These are phyloP conservation scores for Carex myosuroides DNA, from an alignment of 176 grass and related monocot genomes.

Conservation along the genomic window DNA sequence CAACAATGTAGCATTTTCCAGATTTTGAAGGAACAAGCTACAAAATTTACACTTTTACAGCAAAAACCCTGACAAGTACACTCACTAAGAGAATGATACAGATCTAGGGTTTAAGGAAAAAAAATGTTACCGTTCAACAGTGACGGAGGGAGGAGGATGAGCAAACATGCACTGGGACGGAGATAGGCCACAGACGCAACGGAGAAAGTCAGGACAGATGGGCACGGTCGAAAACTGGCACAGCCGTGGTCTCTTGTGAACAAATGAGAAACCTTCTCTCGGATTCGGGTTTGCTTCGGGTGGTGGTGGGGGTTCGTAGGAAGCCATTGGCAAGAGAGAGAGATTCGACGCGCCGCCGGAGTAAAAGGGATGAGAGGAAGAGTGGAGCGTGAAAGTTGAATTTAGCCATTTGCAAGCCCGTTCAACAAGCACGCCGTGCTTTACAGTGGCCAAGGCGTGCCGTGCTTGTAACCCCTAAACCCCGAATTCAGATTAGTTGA, in stretches of 20 bases:
- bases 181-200: conserved; percentile 38
- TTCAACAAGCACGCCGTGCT: no score
- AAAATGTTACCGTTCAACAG: conserved; percentile 44
- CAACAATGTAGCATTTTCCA: neutral
- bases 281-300: conserved; percentile 20
- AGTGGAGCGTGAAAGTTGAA: no score
- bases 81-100: neutral
- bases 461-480: no score
- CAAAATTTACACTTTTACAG: neutral
- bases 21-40: neutral
- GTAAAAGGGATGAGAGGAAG: no score
- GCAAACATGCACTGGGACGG: conserved; percentile 59
- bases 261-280: neutral
- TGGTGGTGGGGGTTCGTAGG: conserved; percentile 32
- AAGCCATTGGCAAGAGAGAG: conserved; percentile 44
- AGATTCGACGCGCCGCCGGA: no score
- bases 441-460: no score
- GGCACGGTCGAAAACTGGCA: conserved; percentile 40
- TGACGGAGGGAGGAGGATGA: conserved; percentile 45
- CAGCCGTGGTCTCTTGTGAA: neutral
- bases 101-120: neutral
- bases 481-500: no score
- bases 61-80: neutral
- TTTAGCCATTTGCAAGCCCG: no score
- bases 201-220: conserved; percentile 52